Conservation (phyloP, 305 asterid species). For the Solanum aculeatissimum region DNA sequence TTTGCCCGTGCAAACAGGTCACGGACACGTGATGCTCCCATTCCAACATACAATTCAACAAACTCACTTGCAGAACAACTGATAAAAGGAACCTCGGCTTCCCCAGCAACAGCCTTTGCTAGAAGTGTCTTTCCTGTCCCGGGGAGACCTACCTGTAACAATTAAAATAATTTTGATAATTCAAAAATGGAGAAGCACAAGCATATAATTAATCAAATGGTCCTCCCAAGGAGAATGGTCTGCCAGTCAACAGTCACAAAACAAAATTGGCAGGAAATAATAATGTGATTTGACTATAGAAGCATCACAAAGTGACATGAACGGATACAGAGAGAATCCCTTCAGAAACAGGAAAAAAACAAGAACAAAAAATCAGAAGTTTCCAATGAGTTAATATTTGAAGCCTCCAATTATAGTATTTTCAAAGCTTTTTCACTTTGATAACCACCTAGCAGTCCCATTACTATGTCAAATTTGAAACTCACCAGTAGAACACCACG, state of each 20-base stretch:
- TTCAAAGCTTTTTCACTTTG: background rate
- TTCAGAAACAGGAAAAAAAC: background rate
- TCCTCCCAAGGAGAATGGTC: background rate
- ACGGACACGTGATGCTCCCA: constrained; percentile 99
- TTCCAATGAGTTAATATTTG: background rate
- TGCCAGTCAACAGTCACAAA: background rate
- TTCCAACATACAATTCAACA: constrained; percentile 96
- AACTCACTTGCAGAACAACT: constrained; percentile 99
- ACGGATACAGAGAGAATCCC: background rate
- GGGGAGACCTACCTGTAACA: constrained; percentile 86
- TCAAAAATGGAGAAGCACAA: background rate
- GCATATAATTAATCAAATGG: background rate
- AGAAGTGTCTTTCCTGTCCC: constrained; percentile 99
- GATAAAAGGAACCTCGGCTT: constrained; percentile 96
- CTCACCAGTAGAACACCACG: constrained; percentile 99
- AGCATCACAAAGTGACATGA: background rate
- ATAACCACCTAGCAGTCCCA: background rate
- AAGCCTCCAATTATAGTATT: background rate
- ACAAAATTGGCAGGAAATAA: constrained; percentile 1
- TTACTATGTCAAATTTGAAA: constrained; percentile 7
- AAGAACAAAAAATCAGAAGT: background rate
- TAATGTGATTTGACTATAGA: background rate
- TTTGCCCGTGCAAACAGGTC: constrained; percentile 98
- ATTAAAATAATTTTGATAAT: constrained; percentile 7
- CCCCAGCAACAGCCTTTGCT: constrained; percentile 99